These are phyloP conservation scores for Schrenkiella parvula DNA, from an alignment of 345 rosid genomes.

Conservation along the genomic window DNA sequence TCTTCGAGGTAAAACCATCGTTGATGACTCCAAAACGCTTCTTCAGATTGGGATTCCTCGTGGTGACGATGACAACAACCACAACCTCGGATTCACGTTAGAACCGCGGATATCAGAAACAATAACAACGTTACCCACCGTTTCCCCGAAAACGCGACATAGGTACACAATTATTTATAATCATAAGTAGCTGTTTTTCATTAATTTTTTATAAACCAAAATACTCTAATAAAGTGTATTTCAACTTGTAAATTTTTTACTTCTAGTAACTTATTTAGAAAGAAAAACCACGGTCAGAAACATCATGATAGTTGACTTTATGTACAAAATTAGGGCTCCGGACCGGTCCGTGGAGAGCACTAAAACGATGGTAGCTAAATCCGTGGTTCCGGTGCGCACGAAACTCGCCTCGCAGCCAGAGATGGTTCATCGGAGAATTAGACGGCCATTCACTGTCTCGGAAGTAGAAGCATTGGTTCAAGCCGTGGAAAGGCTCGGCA, in stretches of 20 bases:
- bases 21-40: constrained; percentile 28
- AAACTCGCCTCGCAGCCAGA: constrained; percentile 46
- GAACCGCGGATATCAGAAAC: constrained; percentile 3
- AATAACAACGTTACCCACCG: not conserved
- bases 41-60: constrained; percentile 13
- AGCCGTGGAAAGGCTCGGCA: constrained; percentile 90
- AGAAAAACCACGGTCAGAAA: not conserved
- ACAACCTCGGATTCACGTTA: constrained; percentile 7
- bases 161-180: constrained; percentile 10
- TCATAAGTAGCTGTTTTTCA: not conserved
- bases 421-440: constrained; percentile 75
- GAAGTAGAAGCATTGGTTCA: constrained; percentile 91
- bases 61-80: not conserved
- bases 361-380: not conserved
- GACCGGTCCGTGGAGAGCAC: not conserved
- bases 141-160: not conserved
- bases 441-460: constrained; percentile 87
- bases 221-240: not conserved
- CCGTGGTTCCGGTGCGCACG: constrained; percentile 1
- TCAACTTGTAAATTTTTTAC: too few relatives aligned
- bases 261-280: not conserved
- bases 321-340: not conserved
- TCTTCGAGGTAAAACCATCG: constrained; percentile 15
- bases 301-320: not conserved
- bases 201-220: not conserved